Evolutionary conservation across 2,329 filamentous ascomycete species (phyloP), one percentile per base, ranked within the genome.

Genomic region (Venturia carpophila): DNA sequence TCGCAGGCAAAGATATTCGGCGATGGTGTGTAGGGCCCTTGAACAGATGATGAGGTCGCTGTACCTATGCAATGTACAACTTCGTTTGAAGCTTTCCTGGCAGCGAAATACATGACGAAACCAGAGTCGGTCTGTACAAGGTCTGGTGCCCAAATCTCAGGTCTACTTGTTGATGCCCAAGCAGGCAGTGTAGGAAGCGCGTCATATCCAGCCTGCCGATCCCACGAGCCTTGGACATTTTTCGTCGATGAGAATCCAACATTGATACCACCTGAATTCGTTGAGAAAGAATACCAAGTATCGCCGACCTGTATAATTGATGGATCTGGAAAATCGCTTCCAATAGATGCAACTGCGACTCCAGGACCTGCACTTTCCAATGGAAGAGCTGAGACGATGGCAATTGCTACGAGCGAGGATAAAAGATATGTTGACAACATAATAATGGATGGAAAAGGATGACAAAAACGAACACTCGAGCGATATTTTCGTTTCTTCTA

Each of bases 21-120:
- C 17, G 66, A 66, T 7, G 84, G 78, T 17, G 70, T 71, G 69
- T 84, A 88, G 0, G 85, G 85, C 0, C 85, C 85, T 1, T 75
- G 69, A 42, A 80, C 73, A 17, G 71, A 72, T 34, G 76, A 68
- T 0, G 84, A 79, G 3, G 80, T 76, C 2, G 84, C 85, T 4
- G 78, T 79, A 55, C 85, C 85, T 66, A 88, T 75, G 74, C 85
- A 88, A 72, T 88, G 84, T 55, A 76, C 73, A 7, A 69, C 70
- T 1, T 74, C 68, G 52, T 71, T 70, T 24, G 70, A 72, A 13
- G 75, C 77, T 60, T 77, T 75, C 68, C 80, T 74, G 24, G 80
- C 84, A 3, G 80, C 79, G 72, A 84, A 87, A 75, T 87, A 87
- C 75, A 87, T 79, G 49, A 86, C 79, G 70, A 83, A 87, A 34